phyloP scores from a whole-genome alignment of 2,329 filamentous ascomycete species.

The Sarocladiaceae sp. region DNA sequence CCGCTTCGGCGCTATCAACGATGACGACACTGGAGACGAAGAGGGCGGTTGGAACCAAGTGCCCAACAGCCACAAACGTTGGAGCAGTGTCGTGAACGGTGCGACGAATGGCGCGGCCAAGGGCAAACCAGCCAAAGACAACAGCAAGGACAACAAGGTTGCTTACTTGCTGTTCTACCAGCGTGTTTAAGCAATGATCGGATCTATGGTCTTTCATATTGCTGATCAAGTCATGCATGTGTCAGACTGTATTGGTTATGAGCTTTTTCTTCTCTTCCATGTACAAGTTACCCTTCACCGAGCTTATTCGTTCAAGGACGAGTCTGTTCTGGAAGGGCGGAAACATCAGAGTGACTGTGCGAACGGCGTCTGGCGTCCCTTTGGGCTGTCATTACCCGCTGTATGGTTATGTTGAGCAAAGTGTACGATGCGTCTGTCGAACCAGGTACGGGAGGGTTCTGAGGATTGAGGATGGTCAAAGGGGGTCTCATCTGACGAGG shows the following conservation, averaged over 20 bases:
- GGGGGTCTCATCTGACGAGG: too few relatives aligned
- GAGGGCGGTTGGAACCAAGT: conserved; percentile 85
- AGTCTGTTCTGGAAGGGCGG: not conserved
- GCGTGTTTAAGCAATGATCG: conserved; percentile 52
- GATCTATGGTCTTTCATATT: too few relatives aligned
- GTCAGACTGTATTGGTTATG: not conserved
- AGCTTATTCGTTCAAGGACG: not conserved
- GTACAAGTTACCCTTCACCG: not conserved
- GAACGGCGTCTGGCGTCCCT: conserved; percentile 6
- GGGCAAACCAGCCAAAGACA: conserved; percentile 55
- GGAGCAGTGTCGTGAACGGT: conserved; percentile 66
- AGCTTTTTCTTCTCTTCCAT: not conserved
- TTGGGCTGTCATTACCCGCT: not conserved
- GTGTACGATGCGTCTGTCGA: conserved; percentile 1
- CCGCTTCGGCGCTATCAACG: conserved; percentile 67
- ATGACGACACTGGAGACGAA: conserved; percentile 62
- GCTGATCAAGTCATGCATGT: too few relatives aligned
- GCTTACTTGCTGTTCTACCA: conserved; percentile 97
- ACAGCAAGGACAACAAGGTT: conserved; percentile 88
- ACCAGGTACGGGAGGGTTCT: too few relatives aligned
- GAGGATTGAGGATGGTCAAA: not conserved
- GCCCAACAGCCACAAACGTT: conserved; percentile 64
- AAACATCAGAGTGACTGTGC: too few relatives aligned
- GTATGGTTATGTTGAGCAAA: not conserved
- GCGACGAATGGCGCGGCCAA: conserved; percentile 50